Conservation (phyloP, 2,329 filamentous ascomycete genomes). For the Sarocladium oryzae region DNA sequence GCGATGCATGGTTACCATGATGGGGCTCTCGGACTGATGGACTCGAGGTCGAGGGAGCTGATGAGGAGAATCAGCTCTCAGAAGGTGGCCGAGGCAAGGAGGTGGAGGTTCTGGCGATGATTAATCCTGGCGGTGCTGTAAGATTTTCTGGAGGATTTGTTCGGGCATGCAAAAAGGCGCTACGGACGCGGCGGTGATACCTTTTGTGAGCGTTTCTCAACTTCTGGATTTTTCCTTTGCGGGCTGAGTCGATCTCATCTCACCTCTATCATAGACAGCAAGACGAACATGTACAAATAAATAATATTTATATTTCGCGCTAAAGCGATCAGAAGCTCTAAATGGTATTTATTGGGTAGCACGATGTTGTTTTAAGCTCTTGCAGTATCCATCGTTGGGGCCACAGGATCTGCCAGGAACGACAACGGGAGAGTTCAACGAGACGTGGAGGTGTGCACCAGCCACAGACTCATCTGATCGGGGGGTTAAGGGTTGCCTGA, state of each 20-base stretch:
- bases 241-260: slow-evolving; percentile 2
- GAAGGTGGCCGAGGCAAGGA: slow-evolving; percentile 33
- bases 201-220: background rate
- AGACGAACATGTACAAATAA: background rate
- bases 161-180: background rate
- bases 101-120: slow-evolving; percentile 20
- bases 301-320: no score
- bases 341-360: no score
- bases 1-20: slow-evolving; percentile 38
- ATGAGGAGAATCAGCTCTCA: slow-evolving; percentile 45
- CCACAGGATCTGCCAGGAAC: slow-evolving; percentile 8
- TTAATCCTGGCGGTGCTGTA: background rate
- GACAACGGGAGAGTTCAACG: no score
- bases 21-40: slow-evolving; percentile 43
- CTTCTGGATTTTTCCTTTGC: background rate
- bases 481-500: background rate
- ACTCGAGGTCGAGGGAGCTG: slow-evolving; percentile 49
- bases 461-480: background rate
- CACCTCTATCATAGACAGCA: background rate
- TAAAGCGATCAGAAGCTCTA: no score
- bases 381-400: background rate
- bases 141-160: background rate
- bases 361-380: slow-evolving; percentile 6
- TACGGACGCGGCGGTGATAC: background rate
- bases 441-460: slow-evolving; percentile 9